Base-by-base conservation (phyloP, 192 early-diverging fungal species). In the Borealophlyctis nickersoniae region DNA sequence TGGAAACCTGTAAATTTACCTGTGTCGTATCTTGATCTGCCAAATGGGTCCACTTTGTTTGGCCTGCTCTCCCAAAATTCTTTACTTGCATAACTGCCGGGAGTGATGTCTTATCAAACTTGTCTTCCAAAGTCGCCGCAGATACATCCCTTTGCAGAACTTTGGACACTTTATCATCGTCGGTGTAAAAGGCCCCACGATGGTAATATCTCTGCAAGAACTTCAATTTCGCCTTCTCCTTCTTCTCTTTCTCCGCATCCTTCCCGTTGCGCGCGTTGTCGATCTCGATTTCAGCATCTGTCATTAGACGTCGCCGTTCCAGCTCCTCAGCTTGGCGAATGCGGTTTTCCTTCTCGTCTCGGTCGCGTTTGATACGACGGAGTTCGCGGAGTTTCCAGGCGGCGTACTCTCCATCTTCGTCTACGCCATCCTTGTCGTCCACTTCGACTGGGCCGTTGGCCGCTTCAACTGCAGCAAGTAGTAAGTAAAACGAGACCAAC, bases 371-470 rank as follows among this genome's bases (percentile, higher is more conserved):
- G 63, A 97, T 88, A 53, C 96, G 83, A 51, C 71, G 79, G 50
- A 96, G 70, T 72, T 98, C 95, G 34, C 96, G 88, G 26, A 93
- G 73, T 65, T 89, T 91, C 96, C 96, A 98, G 0, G 86, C 85
- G 36, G 87, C 88, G 77, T 86, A 92, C 72, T 98, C 96, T 4
- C 86, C 91, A 24, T 89, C 87, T 56, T 91, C 87, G 66, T 97
- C 88, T 3, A 92, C 28, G 22, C 86, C 90, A 74, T 98, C 96
- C 0, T 91, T 93, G 78, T 98, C 96, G 73, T 96, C 95, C 0
- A 94, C 84, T 27, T 86, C 84, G 14, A 74, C 56, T n/a, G 66
- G 59, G 4, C 67, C 67, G 23, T 80, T 76, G 16, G 72, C 66
- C 14, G 78, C 85, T 59, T 60, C 60, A 57, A 61, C 72, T 54